Base-by-base conservation (phyloP, 768 basidiomycete species). In the Lactifluus subvellereus region DNA sequence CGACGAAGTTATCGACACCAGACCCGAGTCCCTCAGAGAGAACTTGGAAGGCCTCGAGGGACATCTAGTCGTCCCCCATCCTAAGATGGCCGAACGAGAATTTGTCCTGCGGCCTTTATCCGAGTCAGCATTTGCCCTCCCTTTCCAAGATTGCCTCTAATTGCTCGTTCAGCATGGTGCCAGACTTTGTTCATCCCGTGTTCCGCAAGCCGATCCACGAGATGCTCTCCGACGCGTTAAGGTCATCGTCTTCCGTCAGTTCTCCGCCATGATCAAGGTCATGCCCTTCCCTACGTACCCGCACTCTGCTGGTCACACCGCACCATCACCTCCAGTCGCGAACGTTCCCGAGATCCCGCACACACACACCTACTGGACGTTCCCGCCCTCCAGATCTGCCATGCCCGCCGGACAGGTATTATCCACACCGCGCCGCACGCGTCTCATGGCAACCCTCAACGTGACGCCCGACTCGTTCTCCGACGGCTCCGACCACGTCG, bases 401-500 rank as follows among this genome's bases (percentile, higher is more conserved):
- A 20, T 47, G 30, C 60, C 64, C 53, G 48, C 55, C 42, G 49
- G 49, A 18, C 68, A 65, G 59, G 60, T 59, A 75, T 33, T 57
- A 74, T 35, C 30, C 50, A 33, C 69, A 22, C 62, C 63, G 7
- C 67, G 66, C 0, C 81, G 78, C 68, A 88, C 91, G 0, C 80
- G 83, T 60, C 71, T 98, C 61, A 98, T 98, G 96, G 88, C 88
- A 0, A 97, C 91, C 1, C 81, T 99, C 60, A 98, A 98, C 71
- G 82, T 82, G 6, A 98, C 96, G 0, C 95, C 96, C 2, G 96
- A 99, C 74, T 97, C 95, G 0, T 98, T 98, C 75, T 98, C 95
- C 0, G 94, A 98, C 65, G 94, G 94, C 10, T 80, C 85, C 0
- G 71, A 74, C 20, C 78, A 88, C 72, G 77, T 80, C 64, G 79